phyloP scores from a whole-genome alignment of 2,329 filamentous ascomycete species.

The Cercospora janseana region DNA sequence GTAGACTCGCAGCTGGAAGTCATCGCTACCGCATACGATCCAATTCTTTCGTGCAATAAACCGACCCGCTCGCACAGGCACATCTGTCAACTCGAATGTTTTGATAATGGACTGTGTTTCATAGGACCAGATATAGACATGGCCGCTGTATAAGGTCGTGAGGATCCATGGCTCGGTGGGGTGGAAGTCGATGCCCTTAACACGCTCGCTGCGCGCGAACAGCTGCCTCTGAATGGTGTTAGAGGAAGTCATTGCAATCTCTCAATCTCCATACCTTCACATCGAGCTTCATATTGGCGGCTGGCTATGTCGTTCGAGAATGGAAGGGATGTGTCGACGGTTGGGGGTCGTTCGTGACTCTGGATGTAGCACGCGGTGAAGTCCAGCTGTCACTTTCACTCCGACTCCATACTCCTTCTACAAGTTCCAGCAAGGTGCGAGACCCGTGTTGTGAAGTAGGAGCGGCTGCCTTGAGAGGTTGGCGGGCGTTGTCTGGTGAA shows the following conservation, averaged over 20 bases:
- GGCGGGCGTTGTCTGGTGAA: background rate
- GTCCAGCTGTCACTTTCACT: conserved; percentile 12
- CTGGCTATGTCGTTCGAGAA: conserved; percentile 20
- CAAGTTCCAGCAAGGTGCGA: background rate
- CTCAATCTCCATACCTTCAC: conserved; percentile 50
- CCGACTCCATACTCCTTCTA: conserved; percentile 7
- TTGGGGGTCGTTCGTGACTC: background rate
- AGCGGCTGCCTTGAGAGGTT: background rate
- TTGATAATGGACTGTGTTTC: conserved; percentile 96
- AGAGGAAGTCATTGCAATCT: conserved; percentile 32
- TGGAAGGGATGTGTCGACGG: conserved; percentile 6
- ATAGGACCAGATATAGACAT: conserved; percentile 99
- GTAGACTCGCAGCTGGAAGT: conserved; percentile 86
- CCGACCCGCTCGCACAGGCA: conserved; percentile 91
- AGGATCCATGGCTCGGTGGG: conserved; percentile 93
- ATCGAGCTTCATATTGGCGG: conserved; percentile 55
- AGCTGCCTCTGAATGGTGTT: conserved; percentile 65
- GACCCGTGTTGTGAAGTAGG: background rate
- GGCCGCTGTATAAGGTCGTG: conserved; percentile 94
- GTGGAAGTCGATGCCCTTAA: conserved; percentile 97
- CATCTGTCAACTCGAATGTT: conserved; percentile 97
- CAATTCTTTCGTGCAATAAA: conserved; percentile 99
- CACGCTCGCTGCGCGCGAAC: conserved; percentile 87
- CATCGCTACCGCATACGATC: conserved; percentile 72
- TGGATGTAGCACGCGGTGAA: conserved; percentile 5